phyloP scores from a whole-genome alignment of 2,329 filamentous ascomycete genomes.

The Ceratocystis ficicola region DNA sequence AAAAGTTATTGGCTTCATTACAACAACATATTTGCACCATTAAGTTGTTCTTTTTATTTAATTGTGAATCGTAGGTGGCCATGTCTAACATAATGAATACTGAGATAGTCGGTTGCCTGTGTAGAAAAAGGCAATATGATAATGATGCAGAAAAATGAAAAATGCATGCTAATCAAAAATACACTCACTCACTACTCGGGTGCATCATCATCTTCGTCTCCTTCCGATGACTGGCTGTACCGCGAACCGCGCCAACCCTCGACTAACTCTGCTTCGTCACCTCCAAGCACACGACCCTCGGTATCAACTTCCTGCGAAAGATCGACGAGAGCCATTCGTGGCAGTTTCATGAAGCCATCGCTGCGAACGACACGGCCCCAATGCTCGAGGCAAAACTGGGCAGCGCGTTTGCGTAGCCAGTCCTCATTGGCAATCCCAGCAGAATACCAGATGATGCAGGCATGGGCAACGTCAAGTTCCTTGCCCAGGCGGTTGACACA shows the following conservation, averaged over 20 bases:
- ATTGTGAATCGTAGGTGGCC: not conserved
- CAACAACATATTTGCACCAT: not conserved
- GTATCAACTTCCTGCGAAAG: conserved; percentile 86
- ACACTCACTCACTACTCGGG: conserved; percentile 41
- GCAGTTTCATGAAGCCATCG: conserved; percentile 69
- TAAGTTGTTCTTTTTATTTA: not conserved
- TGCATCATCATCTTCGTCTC: conserved; percentile 39
- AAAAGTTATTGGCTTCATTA: conserved; percentile 13
- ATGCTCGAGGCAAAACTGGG: conserved; percentile 77
- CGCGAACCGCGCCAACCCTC: conserved; percentile 39
- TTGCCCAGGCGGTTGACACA: conserved; percentile 83
- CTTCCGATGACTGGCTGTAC: conserved; percentile 32
- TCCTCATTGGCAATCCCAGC: conserved; percentile 82
- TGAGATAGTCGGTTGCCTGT: not conserved
- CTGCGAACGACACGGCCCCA: conserved; percentile 93
- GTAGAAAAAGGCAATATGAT: not conserved
- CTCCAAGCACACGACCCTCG: conserved; percentile 80
- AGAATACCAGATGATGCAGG: conserved; percentile 92
- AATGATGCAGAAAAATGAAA: not conserved
- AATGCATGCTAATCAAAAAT: conserved; percentile 23
- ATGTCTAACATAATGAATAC: not conserved
- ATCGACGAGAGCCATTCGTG: conserved; percentile 69
- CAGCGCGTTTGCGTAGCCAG: conserved; percentile 81
- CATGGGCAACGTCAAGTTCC: conserved; percentile 87
- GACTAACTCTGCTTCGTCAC: conserved; percentile 61